Percentiles rank a stretch among this genome's conserved stretches.
phyloP scores from a whole-genome alignment of 176 grass and related monocot species.

The Paspalum vaginatum region DNA sequence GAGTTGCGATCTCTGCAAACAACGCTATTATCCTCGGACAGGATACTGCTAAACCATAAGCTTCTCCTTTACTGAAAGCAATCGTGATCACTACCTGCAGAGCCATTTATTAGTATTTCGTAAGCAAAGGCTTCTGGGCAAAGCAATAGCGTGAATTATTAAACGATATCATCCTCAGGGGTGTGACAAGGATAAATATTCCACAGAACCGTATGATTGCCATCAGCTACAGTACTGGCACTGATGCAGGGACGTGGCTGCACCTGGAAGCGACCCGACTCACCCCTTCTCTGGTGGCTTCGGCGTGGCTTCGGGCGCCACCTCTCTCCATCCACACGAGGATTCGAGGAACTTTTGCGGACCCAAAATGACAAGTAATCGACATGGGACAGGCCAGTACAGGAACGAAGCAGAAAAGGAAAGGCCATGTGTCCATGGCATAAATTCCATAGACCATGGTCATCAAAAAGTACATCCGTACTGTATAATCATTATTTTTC shows the following conservation, averaged over 20 bases:
- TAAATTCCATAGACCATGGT: too few species aligned
- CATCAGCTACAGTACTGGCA: background rate
- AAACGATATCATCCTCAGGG: conserved; percentile 37
- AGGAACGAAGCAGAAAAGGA: background rate
- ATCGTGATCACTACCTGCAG: background rate
- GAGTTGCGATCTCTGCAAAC: conserved; percentile 31
- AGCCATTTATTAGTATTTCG: conserved; percentile 11
- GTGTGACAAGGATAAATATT: conserved; percentile 23
- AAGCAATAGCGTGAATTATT: conserved; percentile 24
- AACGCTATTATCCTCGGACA: conserved; percentile 30
- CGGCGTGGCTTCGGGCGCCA: conserved; percentile 37
- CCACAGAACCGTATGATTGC: conserved; percentile 6
- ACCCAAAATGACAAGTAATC: background rate
- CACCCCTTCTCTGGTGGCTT: conserved; percentile 36
- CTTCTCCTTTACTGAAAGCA: background rate
- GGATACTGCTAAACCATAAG: background rate
- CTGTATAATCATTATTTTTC: too few species aligned
- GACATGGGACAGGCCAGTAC: background rate
- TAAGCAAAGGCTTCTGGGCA: conserved; percentile 1
- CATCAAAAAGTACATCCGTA: too few species aligned
- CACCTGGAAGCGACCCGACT: conserved; percentile 40
- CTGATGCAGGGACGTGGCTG: conserved; percentile 6
- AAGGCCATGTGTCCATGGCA: background rate
- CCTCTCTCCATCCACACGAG: background rate
- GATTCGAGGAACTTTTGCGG: background rate